A percentile compares a stretch with the other conserved stretches of the same genome.
Conservation (phyloP, 345 rosid genomes). For the Hibiscus trionum region DNA sequence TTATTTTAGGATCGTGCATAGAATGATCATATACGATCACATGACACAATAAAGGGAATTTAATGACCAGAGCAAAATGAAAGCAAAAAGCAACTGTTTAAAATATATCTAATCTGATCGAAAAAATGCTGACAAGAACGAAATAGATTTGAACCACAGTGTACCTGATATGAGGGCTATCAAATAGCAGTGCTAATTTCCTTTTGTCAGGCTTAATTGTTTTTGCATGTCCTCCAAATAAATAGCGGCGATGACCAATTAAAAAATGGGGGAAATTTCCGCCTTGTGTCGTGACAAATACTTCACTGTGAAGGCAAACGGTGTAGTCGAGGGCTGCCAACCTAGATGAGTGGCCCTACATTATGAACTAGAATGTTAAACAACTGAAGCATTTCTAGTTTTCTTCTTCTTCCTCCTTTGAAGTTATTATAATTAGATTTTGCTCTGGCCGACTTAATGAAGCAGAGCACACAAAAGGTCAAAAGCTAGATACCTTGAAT, state of each 20-base stretch:
- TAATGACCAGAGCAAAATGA: neutral
- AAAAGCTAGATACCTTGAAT: conserved; percentile 51
- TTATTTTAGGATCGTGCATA: neutral
- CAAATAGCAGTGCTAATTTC: conserved; percentile 79
- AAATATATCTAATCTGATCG: neutral
- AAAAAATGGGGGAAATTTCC: conserved; percentile 98
- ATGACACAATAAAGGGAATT: neutral
- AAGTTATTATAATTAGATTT: neutral
- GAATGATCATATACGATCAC: neutral
- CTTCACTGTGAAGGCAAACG: conserved; percentile 91
- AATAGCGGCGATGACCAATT: conserved; percentile 87
- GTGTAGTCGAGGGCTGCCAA: conserved; percentile 94
- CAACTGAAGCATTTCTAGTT: neutral
- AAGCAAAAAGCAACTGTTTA: neutral
- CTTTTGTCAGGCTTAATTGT: conserved; percentile 89
- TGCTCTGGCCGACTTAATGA: neutral
- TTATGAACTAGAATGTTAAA: conserved; percentile 19
- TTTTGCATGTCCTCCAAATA: conserved; percentile 83
- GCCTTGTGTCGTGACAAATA: conserved; percentile 94
- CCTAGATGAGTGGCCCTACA: conserved; percentile 84
- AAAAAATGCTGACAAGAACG: neutral
- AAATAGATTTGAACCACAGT: conserved; percentile 4
- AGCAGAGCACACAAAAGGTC: neutral
- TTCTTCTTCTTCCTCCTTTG: neutral
- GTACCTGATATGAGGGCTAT: conserved; percentile 70